Conservation (phyloP, 1,284 basidiomycete species). For the Cutaneotrichosporon sp. region DNA sequence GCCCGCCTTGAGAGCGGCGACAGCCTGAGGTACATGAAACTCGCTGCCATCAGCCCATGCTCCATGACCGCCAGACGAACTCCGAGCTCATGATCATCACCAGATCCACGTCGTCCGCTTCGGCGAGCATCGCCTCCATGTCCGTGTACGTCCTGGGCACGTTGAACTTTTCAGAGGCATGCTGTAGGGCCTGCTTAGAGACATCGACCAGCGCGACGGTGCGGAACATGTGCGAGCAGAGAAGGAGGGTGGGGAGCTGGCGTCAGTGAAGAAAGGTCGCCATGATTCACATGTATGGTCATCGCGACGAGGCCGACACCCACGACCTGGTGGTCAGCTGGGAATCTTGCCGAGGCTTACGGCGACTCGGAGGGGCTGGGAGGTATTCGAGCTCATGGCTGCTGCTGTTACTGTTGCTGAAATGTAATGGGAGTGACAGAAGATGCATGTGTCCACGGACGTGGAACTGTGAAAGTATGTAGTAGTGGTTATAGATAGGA, state of each 20-base stretch:
- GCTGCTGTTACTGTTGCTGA: neutral
- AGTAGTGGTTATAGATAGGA: no score
- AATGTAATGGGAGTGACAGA: no score
- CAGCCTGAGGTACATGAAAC: constrained; percentile 17
- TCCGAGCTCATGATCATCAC: constrained; percentile 35
- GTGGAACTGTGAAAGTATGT: no score
- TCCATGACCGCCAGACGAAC: neutral
- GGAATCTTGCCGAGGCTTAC: no score
- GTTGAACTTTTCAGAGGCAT: constrained; percentile 38
- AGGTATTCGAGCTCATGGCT: neutral
- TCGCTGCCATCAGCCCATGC: constrained; percentile 9
- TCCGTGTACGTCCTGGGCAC: constrained; percentile 16
- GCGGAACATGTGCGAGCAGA: constrained; percentile 19
- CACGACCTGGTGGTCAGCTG: constrained; percentile 13
- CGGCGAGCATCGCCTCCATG: constrained; percentile 25
- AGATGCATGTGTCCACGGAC: no score
- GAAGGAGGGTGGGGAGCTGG: constrained; percentile 21
- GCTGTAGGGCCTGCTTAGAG: constrained; percentile 26
- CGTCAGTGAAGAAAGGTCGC: neutral
- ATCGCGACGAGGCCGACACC: constrained; percentile 15
- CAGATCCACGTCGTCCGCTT: constrained; percentile 36
- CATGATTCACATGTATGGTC: constrained; percentile 9
- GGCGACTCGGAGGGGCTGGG: constrained; percentile 5
- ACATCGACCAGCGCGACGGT: constrained; percentile 42
- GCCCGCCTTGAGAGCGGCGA: constrained; percentile 18